These are phyloP conservation scores for Gastroboletus turbinatus DNA, from an alignment of 1,284 basidiomycete genomes.

Conservation along the genomic window DNA sequence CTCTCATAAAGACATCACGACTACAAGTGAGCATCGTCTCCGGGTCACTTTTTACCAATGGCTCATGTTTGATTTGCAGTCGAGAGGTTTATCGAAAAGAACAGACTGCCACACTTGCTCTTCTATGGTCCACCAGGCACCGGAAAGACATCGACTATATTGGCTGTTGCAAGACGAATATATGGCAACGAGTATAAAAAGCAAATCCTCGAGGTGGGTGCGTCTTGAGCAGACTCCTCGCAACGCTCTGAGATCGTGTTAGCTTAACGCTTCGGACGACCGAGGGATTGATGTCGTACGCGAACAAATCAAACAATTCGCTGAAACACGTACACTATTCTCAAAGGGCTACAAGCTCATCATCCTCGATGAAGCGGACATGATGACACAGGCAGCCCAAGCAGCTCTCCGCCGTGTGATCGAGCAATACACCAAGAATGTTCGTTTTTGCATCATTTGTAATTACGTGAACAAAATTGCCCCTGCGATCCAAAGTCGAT, in stretches of 20 bases:
- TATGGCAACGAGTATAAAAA: slow-evolving; percentile 84
- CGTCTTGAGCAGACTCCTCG: neutral
- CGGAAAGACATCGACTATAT: slow-evolving; percentile 95
- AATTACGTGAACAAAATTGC: slow-evolving; percentile 99
- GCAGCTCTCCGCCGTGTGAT: slow-evolving; percentile 95
- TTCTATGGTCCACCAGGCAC: slow-evolving; percentile 99
- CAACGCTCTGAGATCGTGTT: slow-evolving; percentile 6
- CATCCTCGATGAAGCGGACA: slow-evolving; percentile 98
- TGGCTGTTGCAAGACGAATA: slow-evolving; percentile 94
- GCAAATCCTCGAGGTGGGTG: slow-evolving; percentile 88
- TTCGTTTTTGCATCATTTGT: slow-evolving; percentile 99
- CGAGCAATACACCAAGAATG: slow-evolving; percentile 98
- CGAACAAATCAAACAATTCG: slow-evolving; percentile 98
- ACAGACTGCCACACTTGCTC: slow-evolving; percentile 90
- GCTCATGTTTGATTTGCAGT: slow-evolving; percentile 51
- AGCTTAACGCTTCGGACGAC: slow-evolving; percentile 97
- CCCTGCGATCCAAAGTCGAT: slow-evolving; percentile 97
- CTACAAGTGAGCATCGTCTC: slow-evolving; percentile 68
- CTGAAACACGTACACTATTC: slow-evolving; percentile 90
- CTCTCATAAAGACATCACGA: slow-evolving; percentile 91
- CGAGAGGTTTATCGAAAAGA: slow-evolving; percentile 95
- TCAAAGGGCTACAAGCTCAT: slow-evolving; percentile 97
- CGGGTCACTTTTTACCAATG: neutral
- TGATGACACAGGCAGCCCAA: slow-evolving; percentile 99
- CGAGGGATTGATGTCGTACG: slow-evolving; percentile 98